Base-by-base conservation (phyloP, 208 protist species). In the Trypanosoma congolense region DNA sequence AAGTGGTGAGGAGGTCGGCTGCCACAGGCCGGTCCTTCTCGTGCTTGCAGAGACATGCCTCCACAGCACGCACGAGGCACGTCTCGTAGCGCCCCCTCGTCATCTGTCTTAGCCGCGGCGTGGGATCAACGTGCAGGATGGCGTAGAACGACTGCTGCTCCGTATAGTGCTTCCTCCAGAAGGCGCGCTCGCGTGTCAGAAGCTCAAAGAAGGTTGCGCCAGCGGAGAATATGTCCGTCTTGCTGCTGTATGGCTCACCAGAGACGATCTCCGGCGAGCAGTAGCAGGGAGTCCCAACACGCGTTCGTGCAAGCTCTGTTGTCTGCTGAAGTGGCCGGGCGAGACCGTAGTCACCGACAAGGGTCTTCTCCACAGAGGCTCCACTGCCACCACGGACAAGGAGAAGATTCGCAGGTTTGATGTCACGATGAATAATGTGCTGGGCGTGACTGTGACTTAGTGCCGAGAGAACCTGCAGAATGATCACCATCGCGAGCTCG, bases 201-300 rank as follows among this genome's bases (percentile, higher is more conserved):
- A 96, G 63, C 56, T 96, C 91, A 57, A 88, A 97, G 42, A 95
- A 84, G 58, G 93, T 80, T 16, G 69, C 76, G 2, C 92, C 92
- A 0, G 95, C 73, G 9, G 90, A 87, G 71, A 96, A 98, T 16
- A 97, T 83, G 71, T 98, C 96, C 5, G 79, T 89, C 60, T 96
- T 97, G 28, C 75, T 67, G 50, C 75, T 94, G 77, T 98, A 98
- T 29, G 78, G 33, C 54, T 92, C 83, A 8, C 85, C 79, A 0
- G 76, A 58, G 18, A 85, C 90, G 26, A 98, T 87, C 61, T 98
- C 92, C 0, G 96, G 96, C 0, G 88, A 92, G 62, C 93, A 82
- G 79, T 97, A 97, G 46, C 84, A 92, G 19, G 93, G 90, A 35
- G 89, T 92, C 22, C 90, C 93, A 22, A 96, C 83, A 0, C 88